Evolutionary conservation across 169 alveolate genomes (phyloP), one percentile per base, ranked within the genome.

Genomic region (Ichthyophthirius multifiliis): DNA sequence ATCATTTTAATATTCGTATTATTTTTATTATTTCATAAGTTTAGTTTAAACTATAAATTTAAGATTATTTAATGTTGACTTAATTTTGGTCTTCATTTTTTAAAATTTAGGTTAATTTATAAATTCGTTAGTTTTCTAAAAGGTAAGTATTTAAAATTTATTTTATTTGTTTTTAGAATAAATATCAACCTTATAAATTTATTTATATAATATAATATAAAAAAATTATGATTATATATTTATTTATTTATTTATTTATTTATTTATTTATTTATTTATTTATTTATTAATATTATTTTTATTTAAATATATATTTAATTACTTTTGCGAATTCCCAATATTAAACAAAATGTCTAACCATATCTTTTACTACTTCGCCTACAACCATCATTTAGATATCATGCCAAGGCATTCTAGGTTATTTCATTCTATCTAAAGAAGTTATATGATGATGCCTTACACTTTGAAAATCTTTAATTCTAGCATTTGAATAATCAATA

Each of bases 391-490:
- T 67, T 16, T 89, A 89, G 4, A 91, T 76, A 85, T 94, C 97
- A 75, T 92, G 96, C 94, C 96, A 94, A n/a, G 96, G 96, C 95
- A 94, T 90, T 77, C 96, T 84, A 13, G 84, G 77, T 12, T 62
- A 83, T 12, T 34, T 67, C 23, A 64, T 63, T 84, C 96, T 86
- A 44, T 90, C 85, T 16, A 94, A 78, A 12, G 76, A 44, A 31
- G 80, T 81, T 20, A 74, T 63, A 3, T 73, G 46, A 62, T 79
- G 81, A 74, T 94, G 76, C 18, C 82, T 86, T 13, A 89, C 95
- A 63, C 86, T 85, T 10, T 44, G 43, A 71, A 91, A 90, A 73
- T 92, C 96, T 27, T 79, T 65, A 44, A 83, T 74, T 63, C 96
- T 85, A 4, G 87, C 88, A 88, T 94, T 94, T 27, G 92, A 83